These are phyloP conservation scores for Wickerhamiella musiphila DNA, from an alignment of 805 yeast species.

Conservation along the genomic window DNA sequence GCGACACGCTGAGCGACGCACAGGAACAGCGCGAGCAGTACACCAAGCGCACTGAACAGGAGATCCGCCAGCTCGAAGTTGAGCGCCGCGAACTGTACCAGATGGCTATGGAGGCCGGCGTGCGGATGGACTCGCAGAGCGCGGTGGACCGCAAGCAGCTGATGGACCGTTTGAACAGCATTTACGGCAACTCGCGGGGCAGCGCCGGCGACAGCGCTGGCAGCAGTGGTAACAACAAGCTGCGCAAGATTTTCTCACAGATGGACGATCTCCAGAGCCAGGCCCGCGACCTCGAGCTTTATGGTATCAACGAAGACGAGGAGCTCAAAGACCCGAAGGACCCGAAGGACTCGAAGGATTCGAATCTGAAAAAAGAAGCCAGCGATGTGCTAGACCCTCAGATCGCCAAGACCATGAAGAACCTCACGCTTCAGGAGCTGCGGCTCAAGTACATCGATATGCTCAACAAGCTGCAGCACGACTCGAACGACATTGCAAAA, in stretches of 20 bases:
- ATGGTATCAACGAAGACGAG: constrained; percentile 63
- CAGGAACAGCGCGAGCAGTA: constrained; percentile 45
- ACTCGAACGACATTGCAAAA: constrained; percentile 47
- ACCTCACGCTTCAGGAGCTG: constrained; percentile 4
- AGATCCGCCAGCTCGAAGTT: constrained; percentile 31
- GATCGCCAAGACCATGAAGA: constrained; percentile 1
- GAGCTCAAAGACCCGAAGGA: constrained; percentile 20
- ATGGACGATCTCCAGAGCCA: constrained; percentile 75
- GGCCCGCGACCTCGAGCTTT: constrained; percentile 74
- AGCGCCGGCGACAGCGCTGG: constrained; percentile 30
- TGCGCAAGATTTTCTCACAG: constrained; percentile 57
- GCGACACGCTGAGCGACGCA: constrained; percentile 44
- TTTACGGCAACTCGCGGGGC: constrained; percentile 18
- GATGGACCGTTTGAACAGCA: constrained; percentile 22
- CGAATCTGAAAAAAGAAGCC: too few relatives aligned
- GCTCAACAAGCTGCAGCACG: constrained; percentile 47
- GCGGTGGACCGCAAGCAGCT: constrained; percentile 2
- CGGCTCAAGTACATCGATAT: constrained; percentile 40
- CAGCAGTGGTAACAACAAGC: constrained; percentile 49
- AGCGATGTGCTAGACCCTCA: neutral
- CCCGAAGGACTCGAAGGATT: too few relatives aligned
- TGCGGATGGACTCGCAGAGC: neutral
- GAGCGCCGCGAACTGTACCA: constrained; percentile 30
- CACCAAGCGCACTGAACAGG: constrained; percentile 25
- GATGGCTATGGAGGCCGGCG: constrained; percentile 29